These are phyloP conservation scores for Penicillium sp. DNA, from an alignment of 2,329 filamentous ascomycete genomes.

Conservation along the genomic window DNA sequence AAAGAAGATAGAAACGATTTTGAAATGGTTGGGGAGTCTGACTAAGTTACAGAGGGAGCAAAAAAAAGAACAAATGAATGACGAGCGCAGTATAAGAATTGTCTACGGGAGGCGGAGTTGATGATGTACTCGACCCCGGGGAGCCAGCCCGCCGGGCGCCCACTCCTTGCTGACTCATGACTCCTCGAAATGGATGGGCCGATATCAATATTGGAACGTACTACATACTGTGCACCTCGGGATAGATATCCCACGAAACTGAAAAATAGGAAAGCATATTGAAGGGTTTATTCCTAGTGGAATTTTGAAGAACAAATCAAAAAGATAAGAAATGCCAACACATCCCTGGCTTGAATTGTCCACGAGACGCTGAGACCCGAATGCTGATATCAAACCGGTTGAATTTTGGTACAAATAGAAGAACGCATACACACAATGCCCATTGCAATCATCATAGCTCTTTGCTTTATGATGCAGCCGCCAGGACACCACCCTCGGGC, in stretches of 20 bases:
- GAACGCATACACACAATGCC: constrained; percentile 22
- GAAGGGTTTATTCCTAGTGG: neutral
- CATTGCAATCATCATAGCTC: constrained; percentile 13
- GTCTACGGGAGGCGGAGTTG: constrained; percentile 13
- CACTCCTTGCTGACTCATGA: constrained; percentile 23
- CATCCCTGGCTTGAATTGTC: constrained; percentile 3
- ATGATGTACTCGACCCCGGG: constrained; percentile 29
- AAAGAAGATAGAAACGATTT: constrained; percentile 3
- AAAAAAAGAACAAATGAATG: constrained; percentile 21
- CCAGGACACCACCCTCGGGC: constrained; percentile 35
- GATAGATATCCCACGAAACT: neutral
- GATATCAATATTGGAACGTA: constrained; percentile 7
- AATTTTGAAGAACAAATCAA: neutral
- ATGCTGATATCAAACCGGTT: constrained; percentile 30
- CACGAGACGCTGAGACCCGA: constrained; percentile 8
- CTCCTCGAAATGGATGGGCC: neutral
- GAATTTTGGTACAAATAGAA: constrained; percentile 36
- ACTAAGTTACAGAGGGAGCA: constrained; percentile 8
- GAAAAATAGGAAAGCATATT: neutral
- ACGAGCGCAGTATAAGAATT: constrained; percentile 20
- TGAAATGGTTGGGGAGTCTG: neutral
- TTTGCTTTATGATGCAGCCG: constrained; percentile 37
- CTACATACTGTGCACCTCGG: constrained; percentile 6
- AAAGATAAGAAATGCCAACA: neutral
- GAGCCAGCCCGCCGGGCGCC: constrained; percentile 13